Percentiles rank a stretch among this genome's conserved stretches.
Conservation (phyloP, 2,329 filamentous ascomycete species). For the Shiraia sp. region DNA sequence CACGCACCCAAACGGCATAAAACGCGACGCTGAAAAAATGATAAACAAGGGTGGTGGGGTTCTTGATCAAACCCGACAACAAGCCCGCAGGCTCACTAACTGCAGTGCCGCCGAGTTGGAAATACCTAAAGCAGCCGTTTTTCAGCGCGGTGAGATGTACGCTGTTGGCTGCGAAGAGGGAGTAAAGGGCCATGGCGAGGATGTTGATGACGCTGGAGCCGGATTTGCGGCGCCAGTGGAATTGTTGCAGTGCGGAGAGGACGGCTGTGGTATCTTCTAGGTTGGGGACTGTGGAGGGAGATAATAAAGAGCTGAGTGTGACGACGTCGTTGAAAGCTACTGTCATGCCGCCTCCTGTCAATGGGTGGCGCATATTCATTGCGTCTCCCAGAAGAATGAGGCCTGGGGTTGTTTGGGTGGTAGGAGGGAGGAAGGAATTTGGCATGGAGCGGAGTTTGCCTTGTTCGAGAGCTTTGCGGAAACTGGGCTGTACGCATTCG, state of each 20-base stretch:
- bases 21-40: constrained; percentile 97
- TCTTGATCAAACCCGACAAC: constrained; percentile 77
- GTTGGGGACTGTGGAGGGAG: constrained; percentile 68
- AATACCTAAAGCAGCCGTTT: constrained; percentile 90
- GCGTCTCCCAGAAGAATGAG: constrained; percentile 88
- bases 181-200: constrained; percentile 91
- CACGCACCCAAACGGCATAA: constrained; percentile 75
- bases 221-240: constrained; percentile 87
- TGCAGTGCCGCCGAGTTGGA: constrained; percentile 72
- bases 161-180: constrained; percentile 81
- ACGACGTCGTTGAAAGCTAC: constrained; percentile 93
- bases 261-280: constrained; percentile 71
- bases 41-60: constrained; percentile 77
- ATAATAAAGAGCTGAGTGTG: constrained; percentile 73
- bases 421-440: constrained; percentile 88
- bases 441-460: constrained; percentile 89
- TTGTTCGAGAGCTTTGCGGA: constrained; percentile 73
- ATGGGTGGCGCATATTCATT: constrained; percentile 98
- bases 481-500: constrained; percentile 69
- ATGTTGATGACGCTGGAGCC: constrained; percentile 92
- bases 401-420: constrained; percentile 70
- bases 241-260: constrained; percentile 67
- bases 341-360: constrained; percentile 97
- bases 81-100: constrained; percentile 80
- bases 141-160: constrained; percentile 72